Conservation (phyloP, 805 yeast genomes). For the Candida verbasci region DNA sequence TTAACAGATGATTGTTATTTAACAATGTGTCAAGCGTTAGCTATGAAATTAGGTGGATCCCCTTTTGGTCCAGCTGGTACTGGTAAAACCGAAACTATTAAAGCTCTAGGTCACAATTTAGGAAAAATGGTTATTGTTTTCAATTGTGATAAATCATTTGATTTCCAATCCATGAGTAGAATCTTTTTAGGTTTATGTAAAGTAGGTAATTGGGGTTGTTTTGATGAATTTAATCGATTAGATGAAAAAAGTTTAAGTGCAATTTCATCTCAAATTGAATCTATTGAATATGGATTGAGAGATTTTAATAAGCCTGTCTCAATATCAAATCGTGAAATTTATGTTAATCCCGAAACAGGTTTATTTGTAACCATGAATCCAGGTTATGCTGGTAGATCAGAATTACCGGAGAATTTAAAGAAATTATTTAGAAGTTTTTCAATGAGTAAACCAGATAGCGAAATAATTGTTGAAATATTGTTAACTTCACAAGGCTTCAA, state of each 20-base stretch:
- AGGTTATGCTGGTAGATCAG: constrained; percentile 75
- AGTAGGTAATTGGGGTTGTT: constrained; percentile 93
- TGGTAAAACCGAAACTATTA: constrained; percentile 89
- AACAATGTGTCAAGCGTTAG: constrained; percentile 69
- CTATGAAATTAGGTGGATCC: constrained; percentile 78
- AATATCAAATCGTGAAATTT: constrained; percentile 38
- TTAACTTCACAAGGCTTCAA: constrained; percentile 68
- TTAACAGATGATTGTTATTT: constrained; percentile 59
- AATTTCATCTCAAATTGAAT: constrained; percentile 74
- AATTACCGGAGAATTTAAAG: constrained; percentile 80
- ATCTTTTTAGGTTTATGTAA: constrained; percentile 74
- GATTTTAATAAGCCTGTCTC: constrained; percentile 24
- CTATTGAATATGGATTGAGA: constrained; percentile 54
- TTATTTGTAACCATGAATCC: constrained; percentile 92
- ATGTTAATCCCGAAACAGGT: constrained; percentile 52
- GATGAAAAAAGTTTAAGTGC: constrained; percentile 73
- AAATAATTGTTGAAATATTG: constrained; percentile 65
- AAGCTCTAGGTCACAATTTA: constrained; percentile 72
- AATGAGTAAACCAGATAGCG: constrained; percentile 68
- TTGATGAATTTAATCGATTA: constrained; percentile 89
- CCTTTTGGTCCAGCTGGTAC: constrained; percentile 97
- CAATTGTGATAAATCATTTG: constrained; percentile 88
- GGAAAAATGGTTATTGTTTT: constrained; percentile 84
- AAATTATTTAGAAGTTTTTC: constrained; percentile 73
- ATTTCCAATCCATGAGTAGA: constrained; percentile 72